These are phyloP conservation scores for Digitaria exilis DNA, from an alignment of 202 grass and related monocot genomes.

Conservation along the genomic window DNA sequence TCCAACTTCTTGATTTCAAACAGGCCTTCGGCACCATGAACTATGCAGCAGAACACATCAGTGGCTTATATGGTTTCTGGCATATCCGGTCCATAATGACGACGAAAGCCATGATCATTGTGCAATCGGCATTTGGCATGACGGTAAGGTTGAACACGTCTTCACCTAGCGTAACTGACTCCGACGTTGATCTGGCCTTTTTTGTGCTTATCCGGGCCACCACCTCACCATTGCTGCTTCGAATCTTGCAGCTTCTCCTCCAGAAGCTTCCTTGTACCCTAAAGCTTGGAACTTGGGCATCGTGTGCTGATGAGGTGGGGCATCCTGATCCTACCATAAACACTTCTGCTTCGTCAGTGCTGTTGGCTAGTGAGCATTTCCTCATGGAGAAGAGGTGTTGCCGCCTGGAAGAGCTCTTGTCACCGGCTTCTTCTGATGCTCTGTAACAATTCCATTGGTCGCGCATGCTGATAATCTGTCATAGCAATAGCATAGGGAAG, in stretches of 20 bases:
- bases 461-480: slow-evolving; percentile 65
- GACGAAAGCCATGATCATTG: slow-evolving; percentile 70
- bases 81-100: slow-evolving; percentile 78
- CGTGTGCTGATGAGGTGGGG: slow-evolving; percentile 2
- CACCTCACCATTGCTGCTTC: slow-evolving; percentile 34
- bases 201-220: slow-evolving; percentile 58
- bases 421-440: slow-evolving; percentile 20
- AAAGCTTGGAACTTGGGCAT: slow-evolving; percentile 34
- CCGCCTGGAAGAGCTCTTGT: not conserved
- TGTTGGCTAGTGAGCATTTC: slow-evolving; percentile 45
- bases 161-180: slow-evolving; percentile 46
- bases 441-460: slow-evolving; percentile 69
- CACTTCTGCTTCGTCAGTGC: slow-evolving; percentile 48
- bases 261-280: slow-evolving; percentile 51
- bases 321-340: slow-evolving; percentile 13
- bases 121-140: slow-evolving; percentile 41
- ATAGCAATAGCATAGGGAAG: not conserved
- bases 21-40: not conserved
- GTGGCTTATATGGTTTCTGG: slow-evolving; percentile 41
- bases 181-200: slow-evolving; percentile 2
- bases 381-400: slow-evolving; percentile 53
- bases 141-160: slow-evolving; percentile 72
- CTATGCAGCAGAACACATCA: slow-evolving; percentile 49
- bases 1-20: not conserved
- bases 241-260: slow-evolving; percentile 60